Evolutionary conservation across 208 protist species (phyloP), one percentile per base, ranked within the genome.

Genomic region (Trypanosoma scelopori): DNA sequence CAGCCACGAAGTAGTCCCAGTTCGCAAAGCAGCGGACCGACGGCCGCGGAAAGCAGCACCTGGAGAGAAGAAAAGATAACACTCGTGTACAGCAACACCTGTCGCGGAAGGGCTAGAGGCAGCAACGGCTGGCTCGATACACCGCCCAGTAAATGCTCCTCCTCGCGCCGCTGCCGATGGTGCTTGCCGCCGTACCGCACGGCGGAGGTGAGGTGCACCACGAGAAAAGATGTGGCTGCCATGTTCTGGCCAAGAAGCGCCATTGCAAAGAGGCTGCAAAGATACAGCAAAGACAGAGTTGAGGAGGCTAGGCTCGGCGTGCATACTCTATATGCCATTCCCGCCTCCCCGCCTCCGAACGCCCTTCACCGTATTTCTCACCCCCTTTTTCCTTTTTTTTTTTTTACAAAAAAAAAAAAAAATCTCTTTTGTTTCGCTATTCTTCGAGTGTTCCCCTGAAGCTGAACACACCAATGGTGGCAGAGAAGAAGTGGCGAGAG

Each of bases 181-280:
- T 28, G 18, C 37, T 60, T 32, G 3, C 15, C 11, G 5, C 7
- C 58, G 28, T 58, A 68, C 15, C 62, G 62, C 12, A 42, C 30
- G 12, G 49, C 9, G 57, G 16, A 48, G 11, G 41, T 13, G 11
- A 59, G 43, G 25, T 60, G 41, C 15, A 58, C 18, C 20, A 58
- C 32, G 16, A 68, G 62, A 25, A 68, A 35, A 35, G 41, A 39
- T 37, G 49, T 25, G 18, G 62, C 47, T 25, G 47, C 22, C 13
- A 68, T 42, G 37, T 58, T 68, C 30, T 68, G 62, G n/a, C 49
- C 62, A 5, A 68, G n/a, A 22, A 68, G 49, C 3, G 62, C 62
- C 22, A 39, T 16, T 37, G 32, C 45, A 22, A 68, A 68, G 48
- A 68, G 62, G 18, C 3, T 43, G 48, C 58, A 30, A 37, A 52